Evolutionary conservation across 331 rosid species (phyloP).

Genomic region (Prunus yedoensis): DNA sequence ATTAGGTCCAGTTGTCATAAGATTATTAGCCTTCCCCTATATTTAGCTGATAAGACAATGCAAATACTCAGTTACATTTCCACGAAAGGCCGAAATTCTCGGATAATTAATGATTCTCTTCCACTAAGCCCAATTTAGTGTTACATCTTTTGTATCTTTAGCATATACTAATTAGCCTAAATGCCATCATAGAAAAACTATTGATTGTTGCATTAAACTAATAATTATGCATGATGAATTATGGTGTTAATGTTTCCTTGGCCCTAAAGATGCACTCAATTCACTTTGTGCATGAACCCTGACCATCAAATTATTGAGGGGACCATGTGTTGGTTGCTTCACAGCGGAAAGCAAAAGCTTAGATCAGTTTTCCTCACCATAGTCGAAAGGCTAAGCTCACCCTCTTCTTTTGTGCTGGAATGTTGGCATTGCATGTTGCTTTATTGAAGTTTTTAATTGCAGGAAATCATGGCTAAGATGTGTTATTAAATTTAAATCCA

Average conservation of each 20-base stretch:
- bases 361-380: constrained; percentile 15
- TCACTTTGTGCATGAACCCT: constrained; percentile 28
- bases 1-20: constrained; percentile 28
- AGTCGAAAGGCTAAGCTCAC: neutral
- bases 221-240: constrained; percentile 22
- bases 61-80: constrained; percentile 14
- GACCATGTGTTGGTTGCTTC: constrained; percentile 40
- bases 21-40: constrained; percentile 22
- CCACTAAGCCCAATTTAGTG: constrained; percentile 41
- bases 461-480: neutral
- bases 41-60: constrained; percentile 25
- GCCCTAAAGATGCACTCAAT: constrained; percentile 22
- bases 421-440: constrained; percentile 4
- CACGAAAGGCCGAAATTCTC: constrained; percentile 46
- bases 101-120: constrained; percentile 35
- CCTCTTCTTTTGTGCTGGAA: constrained; percentile 18
- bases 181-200: constrained; percentile 11
- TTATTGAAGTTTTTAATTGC: neutral
- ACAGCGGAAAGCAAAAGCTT: constrained; percentile 54
- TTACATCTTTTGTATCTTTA: constrained; percentile 14
- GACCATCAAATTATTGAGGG: constrained; percentile 33
- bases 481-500: constrained; percentile 3
- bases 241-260: constrained; percentile 28
- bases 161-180: constrained; percentile 4
- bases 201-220: constrained; percentile 15